phyloP scores from a whole-genome alignment of 805 yeast species.

The Wickerhamiella occidentalis region DNA sequence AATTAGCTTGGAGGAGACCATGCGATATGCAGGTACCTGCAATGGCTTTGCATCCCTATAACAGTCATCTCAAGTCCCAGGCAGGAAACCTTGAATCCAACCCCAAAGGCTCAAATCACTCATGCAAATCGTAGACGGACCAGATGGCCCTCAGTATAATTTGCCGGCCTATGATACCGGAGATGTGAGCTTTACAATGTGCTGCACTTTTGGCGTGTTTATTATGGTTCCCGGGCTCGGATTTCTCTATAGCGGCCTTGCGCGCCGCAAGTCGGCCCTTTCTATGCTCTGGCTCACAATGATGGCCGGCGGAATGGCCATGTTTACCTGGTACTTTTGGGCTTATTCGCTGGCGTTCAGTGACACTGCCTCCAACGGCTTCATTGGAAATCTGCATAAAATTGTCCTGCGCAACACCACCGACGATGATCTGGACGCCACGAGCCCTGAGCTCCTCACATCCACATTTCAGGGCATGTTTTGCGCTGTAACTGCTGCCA shows the following conservation, averaged over 20 bases:
- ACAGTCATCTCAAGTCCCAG: neutral
- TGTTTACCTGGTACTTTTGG: constrained; percentile 95
- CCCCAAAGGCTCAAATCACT: neutral
- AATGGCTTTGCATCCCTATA: neutral
- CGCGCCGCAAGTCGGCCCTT: constrained; percentile 79
- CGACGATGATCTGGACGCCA: constrained; percentile 33
- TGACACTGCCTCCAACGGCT: constrained; percentile 63
- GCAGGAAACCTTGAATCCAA: neutral
- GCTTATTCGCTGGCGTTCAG: constrained; percentile 91
- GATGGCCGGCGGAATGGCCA: constrained; percentile 58
- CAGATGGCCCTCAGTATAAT: constrained; percentile 10
- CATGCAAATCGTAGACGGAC: constrained; percentile 1
- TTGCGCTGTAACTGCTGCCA: constrained; percentile 80
- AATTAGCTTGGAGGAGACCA: neutral
- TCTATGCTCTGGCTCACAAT: constrained; percentile 74
- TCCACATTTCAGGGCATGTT: constrained; percentile 87
- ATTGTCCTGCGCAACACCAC: constrained; percentile 71
- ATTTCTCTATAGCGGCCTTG: constrained; percentile 80
- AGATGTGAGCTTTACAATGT: constrained; percentile 28
- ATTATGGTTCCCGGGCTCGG: constrained; percentile 94
- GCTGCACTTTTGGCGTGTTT: constrained; percentile 47
- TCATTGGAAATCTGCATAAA: constrained; percentile 73
- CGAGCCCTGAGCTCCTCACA: constrained; percentile 73
- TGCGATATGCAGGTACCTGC: constrained; percentile 3
- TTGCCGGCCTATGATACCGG: constrained; percentile 29